Evolutionary conservation across 192 early-diverging fungal genomes (phyloP), one percentile per base, ranked within the genome.

Genomic region (Globomyces pollinis-pini): DNA sequence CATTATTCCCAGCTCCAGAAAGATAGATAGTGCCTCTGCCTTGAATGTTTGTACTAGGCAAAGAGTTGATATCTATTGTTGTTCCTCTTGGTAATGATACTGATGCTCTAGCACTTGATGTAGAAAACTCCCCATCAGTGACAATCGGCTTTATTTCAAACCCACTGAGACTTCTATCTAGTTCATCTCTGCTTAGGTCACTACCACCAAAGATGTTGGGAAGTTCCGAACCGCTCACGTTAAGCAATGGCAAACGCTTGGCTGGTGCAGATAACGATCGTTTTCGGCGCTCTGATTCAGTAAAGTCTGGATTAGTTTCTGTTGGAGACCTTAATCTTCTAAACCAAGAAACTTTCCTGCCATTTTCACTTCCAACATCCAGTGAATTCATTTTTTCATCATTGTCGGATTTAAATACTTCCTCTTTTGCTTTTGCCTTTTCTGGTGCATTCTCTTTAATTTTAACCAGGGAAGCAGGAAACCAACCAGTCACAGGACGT

Each of bases 401-500:
- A 18, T 55, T 26, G 29, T 18, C 52, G 2, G 38, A 32, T 34
- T 55, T 55, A 4, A 21, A 21, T 20, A 18, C 5, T 55, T 55
- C 52, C 6, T 36, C 21, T 1, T 4, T 55, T 3, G 31, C 29
- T 9, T 7, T n/a, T 26, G 38, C n/a, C n/a, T n/a, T n/a, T n/a
- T n/a, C 29, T 13, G 23, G n/a, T 23, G 16, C 12, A 7, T 39
- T 3, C 32, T 49, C 51, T 51, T 57, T 56, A 29, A 76, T 16
- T 26, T 30, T 59, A 38, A 76, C 65, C 20, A 73, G 11, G 6
- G 62, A 73, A 3, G 70, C 63, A 5, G 78, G 78, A 62, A 80
- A 80, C 78, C 78, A 80, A 0, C 78, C 78, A 13, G 62, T 54
- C 16, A 54, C 33, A 7, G 78, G 62, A 9, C 55, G 35, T 38